phyloP scores from a whole-genome alignment of 148 eudicot genomes.

The Spergularia bocconei region DNA sequence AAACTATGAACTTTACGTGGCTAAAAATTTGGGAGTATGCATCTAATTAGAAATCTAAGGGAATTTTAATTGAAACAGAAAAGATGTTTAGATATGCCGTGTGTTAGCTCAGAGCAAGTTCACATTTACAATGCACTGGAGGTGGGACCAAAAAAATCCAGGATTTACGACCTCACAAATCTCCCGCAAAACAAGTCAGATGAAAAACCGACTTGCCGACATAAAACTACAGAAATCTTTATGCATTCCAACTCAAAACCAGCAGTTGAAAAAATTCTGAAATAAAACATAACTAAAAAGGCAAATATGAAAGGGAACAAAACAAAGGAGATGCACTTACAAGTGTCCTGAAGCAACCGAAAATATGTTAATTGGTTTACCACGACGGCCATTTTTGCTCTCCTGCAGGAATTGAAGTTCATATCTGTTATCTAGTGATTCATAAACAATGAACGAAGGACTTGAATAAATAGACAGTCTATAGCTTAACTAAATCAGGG shows the following conservation, averaged over 20 bases:
- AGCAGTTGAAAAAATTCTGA: neutral
- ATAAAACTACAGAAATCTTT: neutral
- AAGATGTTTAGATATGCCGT: too few relatives aligned
- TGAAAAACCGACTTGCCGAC: neutral
- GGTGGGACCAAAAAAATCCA: neutral
- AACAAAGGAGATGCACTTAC: conserved; percentile 44
- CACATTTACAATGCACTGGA: neutral
- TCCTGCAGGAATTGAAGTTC: conserved; percentile 40
- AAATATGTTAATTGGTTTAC: conserved; percentile 80
- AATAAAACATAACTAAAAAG: conserved; percentile 9
- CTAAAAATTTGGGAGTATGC: too few relatives aligned
- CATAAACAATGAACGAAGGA: conserved; percentile 1
- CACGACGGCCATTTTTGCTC: conserved; percentile 53
- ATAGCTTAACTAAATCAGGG: neutral
- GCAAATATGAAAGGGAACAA: neutral
- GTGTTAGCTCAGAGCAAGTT: neutral
- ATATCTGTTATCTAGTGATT: conserved; percentile 5
- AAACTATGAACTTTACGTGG: too few relatives aligned
- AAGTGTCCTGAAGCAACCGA: conserved; percentile 97
- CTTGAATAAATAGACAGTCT: neutral
- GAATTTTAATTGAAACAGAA: too few relatives aligned
- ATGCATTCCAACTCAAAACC: neutral
- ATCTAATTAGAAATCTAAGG: too few relatives aligned
- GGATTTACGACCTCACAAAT: neutral
- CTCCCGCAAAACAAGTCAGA: too few relatives aligned